Conservation (phyloP, 768 basidiomycete species). For the Panellus pusillus region DNA sequence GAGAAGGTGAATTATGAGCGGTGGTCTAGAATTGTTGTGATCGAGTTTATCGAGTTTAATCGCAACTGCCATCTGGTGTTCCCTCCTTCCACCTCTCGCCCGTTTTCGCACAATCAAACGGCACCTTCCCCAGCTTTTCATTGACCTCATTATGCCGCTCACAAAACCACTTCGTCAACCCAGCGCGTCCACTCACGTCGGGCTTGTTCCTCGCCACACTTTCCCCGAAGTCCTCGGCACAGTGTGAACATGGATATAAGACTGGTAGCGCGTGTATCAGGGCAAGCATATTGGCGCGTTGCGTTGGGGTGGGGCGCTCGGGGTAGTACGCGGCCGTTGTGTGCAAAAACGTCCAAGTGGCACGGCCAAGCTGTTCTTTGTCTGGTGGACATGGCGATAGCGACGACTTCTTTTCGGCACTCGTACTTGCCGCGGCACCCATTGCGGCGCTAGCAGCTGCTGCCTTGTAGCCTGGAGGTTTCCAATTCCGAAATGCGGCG, state of each 20-base stretch:
- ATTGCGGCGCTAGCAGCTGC: conserved; percentile 34
- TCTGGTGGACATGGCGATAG: conserved; percentile 85
- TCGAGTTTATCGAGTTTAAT: conserved; percentile 39
- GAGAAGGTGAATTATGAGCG: no score
- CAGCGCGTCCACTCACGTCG: conserved; percentile 69
- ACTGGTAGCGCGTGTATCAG: conserved; percentile 76
- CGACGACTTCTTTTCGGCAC: conserved; percentile 34
- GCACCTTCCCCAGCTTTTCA: conserved; percentile 75
- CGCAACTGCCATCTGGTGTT: conserved; percentile 83
- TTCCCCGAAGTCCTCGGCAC: conserved; percentile 79
- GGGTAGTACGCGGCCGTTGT: conserved; percentile 96
- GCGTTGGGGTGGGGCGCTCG: conserved; percentile 67
- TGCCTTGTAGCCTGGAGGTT: conserved; percentile 38
- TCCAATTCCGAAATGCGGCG: conserved; percentile 69
- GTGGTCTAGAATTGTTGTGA: no score
- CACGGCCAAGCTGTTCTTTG: conserved; percentile 82
- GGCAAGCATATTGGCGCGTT: conserved; percentile 82
- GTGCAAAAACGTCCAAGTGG: conserved; percentile 97
- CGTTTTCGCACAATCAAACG: conserved; percentile 79
- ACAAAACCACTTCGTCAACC: conserved; percentile 85
- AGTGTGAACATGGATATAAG: conserved; percentile 87
- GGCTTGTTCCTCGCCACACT: conserved; percentile 69
- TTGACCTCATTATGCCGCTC: conserved; percentile 94
- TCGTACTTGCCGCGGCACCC: conserved; percentile 33
- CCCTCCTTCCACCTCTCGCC: conserved; percentile 95